Evolutionary conservation across 163 green algal species (phyloP).

Genomic region (Prototheca cutis): DNA sequence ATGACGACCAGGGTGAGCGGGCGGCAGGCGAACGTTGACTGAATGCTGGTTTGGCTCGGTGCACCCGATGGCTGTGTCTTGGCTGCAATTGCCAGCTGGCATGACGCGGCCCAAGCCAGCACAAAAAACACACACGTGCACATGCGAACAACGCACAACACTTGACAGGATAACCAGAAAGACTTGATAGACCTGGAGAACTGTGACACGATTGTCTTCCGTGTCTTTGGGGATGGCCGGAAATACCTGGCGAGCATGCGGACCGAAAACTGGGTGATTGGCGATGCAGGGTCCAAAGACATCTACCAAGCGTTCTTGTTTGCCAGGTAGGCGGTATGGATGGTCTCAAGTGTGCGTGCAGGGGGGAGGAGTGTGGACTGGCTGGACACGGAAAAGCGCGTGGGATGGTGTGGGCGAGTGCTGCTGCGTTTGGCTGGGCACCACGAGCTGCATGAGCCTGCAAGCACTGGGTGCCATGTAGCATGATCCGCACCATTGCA

Average conservation of each 20-base stretch:
- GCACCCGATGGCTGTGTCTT: too few relatives aligned
- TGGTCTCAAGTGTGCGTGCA: too few relatives aligned
- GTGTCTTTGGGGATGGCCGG: conserved; percentile 43
- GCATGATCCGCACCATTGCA: not conserved
- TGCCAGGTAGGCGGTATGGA: conserved; percentile 29
- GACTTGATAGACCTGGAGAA: conserved; percentile 35
- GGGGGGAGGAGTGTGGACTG: too few relatives aligned
- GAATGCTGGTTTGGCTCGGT: too few relatives aligned
- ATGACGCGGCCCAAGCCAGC: not conserved
- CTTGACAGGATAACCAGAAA: conserved; percentile 2
- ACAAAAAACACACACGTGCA: not conserved
- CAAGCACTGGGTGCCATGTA: too few relatives aligned
- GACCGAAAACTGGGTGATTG: conserved; percentile 55
- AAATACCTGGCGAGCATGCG: conserved; percentile 54
- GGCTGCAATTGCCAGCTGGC: not conserved
- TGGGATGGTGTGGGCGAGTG: not conserved
- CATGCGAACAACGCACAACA: not conserved
- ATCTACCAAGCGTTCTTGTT: conserved; percentile 57
- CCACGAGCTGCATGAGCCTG: too few relatives aligned
- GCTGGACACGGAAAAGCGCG: too few relatives aligned
- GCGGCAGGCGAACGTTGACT: too few relatives aligned
- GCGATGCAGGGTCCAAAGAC: conserved; percentile 31
- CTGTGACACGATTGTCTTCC: conserved; percentile 37
- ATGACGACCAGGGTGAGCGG: conserved; percentile 16
- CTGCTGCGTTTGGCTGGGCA: not conserved